Evolutionary conservation across 2,329 filamentous ascomycete genomes (phyloP).

Genomic region (Verticillium nubilum): DNA sequence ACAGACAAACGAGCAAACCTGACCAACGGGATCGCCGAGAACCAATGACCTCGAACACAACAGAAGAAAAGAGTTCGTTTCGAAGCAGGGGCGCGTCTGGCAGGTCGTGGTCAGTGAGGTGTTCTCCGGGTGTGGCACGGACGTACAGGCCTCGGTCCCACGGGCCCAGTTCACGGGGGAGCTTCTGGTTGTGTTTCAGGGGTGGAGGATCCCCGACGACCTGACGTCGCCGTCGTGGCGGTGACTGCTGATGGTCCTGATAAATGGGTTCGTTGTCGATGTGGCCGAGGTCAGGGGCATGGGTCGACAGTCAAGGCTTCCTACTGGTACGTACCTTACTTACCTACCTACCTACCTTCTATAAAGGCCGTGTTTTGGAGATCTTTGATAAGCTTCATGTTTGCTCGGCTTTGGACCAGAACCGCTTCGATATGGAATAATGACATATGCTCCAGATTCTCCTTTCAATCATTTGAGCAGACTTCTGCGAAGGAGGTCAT

Average conservation of each 20-base stretch:
- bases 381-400: no score
- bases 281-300: no score
- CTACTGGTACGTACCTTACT: no score
- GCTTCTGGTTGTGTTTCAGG: not conserved
- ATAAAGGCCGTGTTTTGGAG: no score
- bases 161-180: not conserved
- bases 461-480: no score
- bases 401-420: no score
- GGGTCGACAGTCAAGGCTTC: no score
- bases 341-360: no score
- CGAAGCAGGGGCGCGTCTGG: not conserved
- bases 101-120: not conserved
- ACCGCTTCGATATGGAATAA: no score
- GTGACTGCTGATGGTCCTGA: not conserved
- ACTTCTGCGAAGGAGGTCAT: not conserved
- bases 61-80: conserved; percentile 2
- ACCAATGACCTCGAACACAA: not conserved
- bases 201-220: not conserved
- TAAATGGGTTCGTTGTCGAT: no score
- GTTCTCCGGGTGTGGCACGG: not conserved
- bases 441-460: no score
- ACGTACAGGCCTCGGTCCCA: not conserved
- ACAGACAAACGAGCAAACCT: not conserved
- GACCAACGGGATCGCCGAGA: not conserved
- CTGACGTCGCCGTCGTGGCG: not conserved